A percentile compares a stretch with the other conserved stretches of the same genome.
These are phyloP conservation scores for Cylindrodendrum hubeiense DNA, from an alignment of 2,329 filamentous ascomycete species.

Conservation along the genomic window DNA sequence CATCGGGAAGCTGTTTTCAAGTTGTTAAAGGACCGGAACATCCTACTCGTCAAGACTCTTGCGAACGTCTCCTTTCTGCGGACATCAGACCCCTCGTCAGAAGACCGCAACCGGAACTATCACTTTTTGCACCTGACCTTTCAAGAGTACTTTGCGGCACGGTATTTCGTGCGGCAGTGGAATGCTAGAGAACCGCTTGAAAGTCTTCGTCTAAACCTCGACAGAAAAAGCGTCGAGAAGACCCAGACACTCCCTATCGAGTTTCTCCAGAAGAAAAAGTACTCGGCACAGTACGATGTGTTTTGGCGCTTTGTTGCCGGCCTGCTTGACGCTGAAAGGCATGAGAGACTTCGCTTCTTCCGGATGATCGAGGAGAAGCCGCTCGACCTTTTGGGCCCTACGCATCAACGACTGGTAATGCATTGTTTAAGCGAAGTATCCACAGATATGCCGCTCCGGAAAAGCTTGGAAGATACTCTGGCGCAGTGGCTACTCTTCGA, in stretches of 20 bases:
- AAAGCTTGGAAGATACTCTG: background rate
- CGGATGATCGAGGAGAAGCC: constrained; percentile 48
- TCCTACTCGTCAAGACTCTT: constrained; percentile 33
- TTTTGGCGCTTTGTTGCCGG: constrained; percentile 58
- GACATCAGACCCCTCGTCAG: constrained; percentile 43
- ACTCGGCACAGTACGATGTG: constrained; percentile 53
- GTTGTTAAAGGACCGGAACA: constrained; percentile 16
- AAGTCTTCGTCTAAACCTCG: constrained; percentile 29
- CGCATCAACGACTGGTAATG: constrained; percentile 54
- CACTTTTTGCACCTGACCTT: constrained; percentile 58
- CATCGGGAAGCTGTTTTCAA: constrained; percentile 37
- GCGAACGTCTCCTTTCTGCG: constrained; percentile 53
- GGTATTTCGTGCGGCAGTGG: constrained; percentile 53
- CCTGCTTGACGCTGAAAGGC: constrained; percentile 43
- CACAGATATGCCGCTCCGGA: background rate
- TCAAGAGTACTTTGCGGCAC: constrained; percentile 57
- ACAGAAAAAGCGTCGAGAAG: constrained; percentile 5
- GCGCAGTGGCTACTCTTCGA: background rate
- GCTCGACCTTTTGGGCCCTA: constrained; percentile 50
- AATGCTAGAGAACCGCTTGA: constrained; percentile 24
- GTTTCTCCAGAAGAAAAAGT: constrained; percentile 53
- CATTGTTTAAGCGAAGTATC: constrained; percentile 51
- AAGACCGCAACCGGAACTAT: constrained; percentile 43
- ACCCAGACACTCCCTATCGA: constrained; percentile 5
- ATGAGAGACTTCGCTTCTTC: constrained; percentile 44